Evolutionary conservation across 108 stramenopile genomes (phyloP), one percentile per base, ranked within the genome.

Genomic region (Cyclotella atomus): DNA sequence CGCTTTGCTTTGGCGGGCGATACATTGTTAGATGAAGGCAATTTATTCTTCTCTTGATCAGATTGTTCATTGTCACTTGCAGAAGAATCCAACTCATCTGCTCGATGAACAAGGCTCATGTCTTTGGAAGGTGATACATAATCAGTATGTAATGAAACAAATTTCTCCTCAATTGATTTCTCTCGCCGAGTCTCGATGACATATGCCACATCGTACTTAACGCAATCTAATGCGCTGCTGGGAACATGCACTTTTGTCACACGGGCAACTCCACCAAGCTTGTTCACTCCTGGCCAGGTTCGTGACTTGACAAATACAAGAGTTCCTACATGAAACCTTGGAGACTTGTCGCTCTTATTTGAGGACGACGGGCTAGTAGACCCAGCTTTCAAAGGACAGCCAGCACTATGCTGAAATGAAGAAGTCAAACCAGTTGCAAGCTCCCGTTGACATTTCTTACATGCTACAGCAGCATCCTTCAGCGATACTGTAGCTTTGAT

Each of bases 201-300:
- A 9, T 71, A 59, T 15, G 59, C 33, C 17, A 71, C 59, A 61
- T 71, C 70, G 47, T 71, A 59, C 27, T 36, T 49, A 0, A 35
- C 15, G 57, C 20, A 9, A n/a, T n/a, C n/a, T n/a, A n/a, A n/a
- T n/a, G n/a, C 24, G 0, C 24, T 6, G 12, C 15, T 44, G 6
- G 55, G 43, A 23, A 21, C 41, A 53, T 79, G 52, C 20, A 59
- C 66, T 16, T 45, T 44, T 27, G 27, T 52, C 28, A 75, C 52
- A 24, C 71, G 34, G 19, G 75, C 83, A 8, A 74, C 68, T 7
- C 73, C 83, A 25, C 94, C 91, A 2, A 67, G 86, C 62, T 89
- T 88, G 75, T 95, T 95, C 36, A 89, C 76, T 21, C 91, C 91
- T 10, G 89, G 82, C 94, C 94, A 95, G 15, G 89, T 91, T 17